Evolutionary conservation across 225 moss, liverwort and hornwort species (phyloP).

Genomic region (Asterella californica): DNA sequence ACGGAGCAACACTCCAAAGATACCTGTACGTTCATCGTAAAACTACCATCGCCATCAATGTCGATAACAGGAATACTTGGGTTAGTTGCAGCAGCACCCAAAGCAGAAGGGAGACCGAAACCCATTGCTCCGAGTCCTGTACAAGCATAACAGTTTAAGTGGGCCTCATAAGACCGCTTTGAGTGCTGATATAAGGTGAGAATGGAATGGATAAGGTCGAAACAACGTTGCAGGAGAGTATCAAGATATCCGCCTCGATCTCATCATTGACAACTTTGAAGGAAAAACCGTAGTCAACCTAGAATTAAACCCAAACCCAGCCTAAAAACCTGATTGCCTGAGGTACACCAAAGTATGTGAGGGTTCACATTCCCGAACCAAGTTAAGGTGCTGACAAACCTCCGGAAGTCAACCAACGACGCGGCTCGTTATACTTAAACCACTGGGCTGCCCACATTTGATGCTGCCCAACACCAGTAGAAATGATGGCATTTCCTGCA

Average conservation of each 20-base stretch:
- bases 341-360: not conserved
- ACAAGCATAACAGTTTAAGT: not conserved
- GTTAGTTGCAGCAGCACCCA: slow-evolving; percentile 83
- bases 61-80: slow-evolving; percentile 80
- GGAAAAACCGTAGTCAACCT: no score
- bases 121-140: slow-evolving; percentile 99
- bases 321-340: no score
- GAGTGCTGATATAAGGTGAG: no score
- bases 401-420: slow-evolving; percentile 95
- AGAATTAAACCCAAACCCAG: no score
- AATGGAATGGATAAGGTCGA: not conserved
- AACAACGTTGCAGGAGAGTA: no score
- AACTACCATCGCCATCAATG: no score
- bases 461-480: slow-evolving; percentile 97
- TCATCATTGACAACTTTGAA: not conserved
- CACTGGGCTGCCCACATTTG: slow-evolving; percentile 99
- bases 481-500: slow-evolving; percentile 83
- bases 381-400: slow-evolving; percentile 30
- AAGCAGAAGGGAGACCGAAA: slow-evolving; percentile 92
- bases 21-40: no score
- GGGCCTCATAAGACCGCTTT: no score
- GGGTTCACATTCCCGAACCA: not conserved
- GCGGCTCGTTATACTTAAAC: slow-evolving; percentile 80
- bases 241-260: no score
- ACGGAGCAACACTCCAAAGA: no score